A percentile compares a stretch with the other conserved stretches of the same genome.
Evolutionary conservation across 1,284 basidiomycete species (phyloP).

Genomic region (Tilletiopsis washingtonensis): DNA sequence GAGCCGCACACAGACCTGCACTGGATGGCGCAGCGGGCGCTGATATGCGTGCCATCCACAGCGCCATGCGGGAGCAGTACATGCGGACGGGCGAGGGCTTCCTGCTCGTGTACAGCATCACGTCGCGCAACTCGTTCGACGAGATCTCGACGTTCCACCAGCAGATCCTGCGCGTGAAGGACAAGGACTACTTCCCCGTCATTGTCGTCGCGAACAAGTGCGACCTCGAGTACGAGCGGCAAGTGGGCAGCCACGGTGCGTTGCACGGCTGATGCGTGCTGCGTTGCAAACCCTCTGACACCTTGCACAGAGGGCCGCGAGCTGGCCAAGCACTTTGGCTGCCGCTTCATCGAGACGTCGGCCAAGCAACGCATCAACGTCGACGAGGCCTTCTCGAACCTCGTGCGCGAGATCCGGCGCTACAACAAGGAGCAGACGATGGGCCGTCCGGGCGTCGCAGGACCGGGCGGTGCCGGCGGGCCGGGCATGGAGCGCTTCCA

Average conservation of each 20-base stretch:
- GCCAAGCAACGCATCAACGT: constrained; percentile 98
- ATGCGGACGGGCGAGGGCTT: constrained; percentile 98
- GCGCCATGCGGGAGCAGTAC: constrained; percentile 95
- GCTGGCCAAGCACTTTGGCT: constrained; percentile 90
- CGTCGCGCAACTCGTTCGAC: constrained; percentile 93
- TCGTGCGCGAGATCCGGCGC: constrained; percentile 91
- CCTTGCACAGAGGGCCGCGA: constrained; percentile 77
- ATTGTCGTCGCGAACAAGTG: constrained; percentile 99
- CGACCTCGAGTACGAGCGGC: constrained; percentile 93
- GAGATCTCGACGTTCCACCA: constrained; percentile 95
- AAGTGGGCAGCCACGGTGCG: constrained; percentile 90
- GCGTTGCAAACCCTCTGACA: background rate
- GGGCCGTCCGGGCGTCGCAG: constrained; percentile 38
- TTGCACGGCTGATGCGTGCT: constrained; percentile 7
- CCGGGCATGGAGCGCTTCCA: constrained; percentile 31
- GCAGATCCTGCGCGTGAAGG: constrained; percentile 77
- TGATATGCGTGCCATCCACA: constrained; percentile 42
- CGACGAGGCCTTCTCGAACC: constrained; percentile 94
- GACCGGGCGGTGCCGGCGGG: constrained; percentile 17
- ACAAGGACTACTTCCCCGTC: constrained; percentile 92
- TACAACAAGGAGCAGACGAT: constrained; percentile 63
- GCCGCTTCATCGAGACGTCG: constrained; percentile 96
- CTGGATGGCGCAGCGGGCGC: background rate
- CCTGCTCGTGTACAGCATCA: constrained; percentile 97
- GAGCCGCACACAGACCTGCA: constrained; percentile 36